Base-by-base conservation (phyloP, 208 protist species). In the Wallacemonas collosoma region DNA sequence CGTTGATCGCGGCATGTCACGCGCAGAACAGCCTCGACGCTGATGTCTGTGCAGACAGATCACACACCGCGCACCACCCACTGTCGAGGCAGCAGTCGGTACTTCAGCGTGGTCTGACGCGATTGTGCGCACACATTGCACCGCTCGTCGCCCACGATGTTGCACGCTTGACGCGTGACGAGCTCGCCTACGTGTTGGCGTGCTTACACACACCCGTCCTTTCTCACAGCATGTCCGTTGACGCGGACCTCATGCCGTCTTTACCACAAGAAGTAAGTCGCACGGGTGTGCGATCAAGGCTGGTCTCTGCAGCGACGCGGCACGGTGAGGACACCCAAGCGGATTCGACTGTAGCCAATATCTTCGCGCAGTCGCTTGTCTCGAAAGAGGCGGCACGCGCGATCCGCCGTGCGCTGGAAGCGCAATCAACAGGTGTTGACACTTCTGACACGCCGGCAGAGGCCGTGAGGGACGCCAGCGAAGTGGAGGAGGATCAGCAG, bases 91-190 rank as follows among this genome's bases (percentile, higher is more conserved):
- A 26, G 26, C 26, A 50, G 45, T 6, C 0, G 45, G 45, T 75
- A 3, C 66, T 71, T 15, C 4, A 9, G 5, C 68, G 68, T 15
- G n/a, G 56, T 17, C 44, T 72, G 44, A 61, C 60, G 3, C 76
- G 74, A 6, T 58, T 81, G 38, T 74, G 81, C n/a, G 72, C 73
- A 15, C 68, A 78, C 62, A 79, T 86, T 0, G 68, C 81, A n/a
- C 66, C 79, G 9, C 56, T 82, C 1, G 72, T 81, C 41, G 81
- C 71, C 7, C 77, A 82, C 58, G 81, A 86, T 45, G 76, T 76
- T 35, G 76, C 79, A 41, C 72, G 81, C 12, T 86, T 86, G 71
- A 60, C 70, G 11, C 38, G 2, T 7, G 2, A 6, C 3, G 60
- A 74, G 17, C 53, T 61, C 5, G n/a, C 26, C 5, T 39, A 57